Evolutionary conservation across 2,329 filamentous ascomycete genomes (phyloP).

Genomic region (Emergomyces orientalis): DNA sequence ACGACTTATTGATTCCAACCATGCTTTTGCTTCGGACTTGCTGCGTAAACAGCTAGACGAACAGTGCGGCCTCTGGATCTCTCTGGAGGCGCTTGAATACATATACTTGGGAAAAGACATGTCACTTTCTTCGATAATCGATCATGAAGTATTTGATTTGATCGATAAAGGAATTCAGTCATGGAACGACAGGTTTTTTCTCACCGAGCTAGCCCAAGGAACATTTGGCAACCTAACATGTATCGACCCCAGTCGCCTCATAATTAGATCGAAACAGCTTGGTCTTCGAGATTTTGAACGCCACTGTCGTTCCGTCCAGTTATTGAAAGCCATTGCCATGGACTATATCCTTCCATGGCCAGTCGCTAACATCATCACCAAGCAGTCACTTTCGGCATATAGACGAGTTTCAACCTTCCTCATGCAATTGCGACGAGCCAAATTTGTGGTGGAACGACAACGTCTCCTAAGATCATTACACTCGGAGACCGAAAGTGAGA

Average conservation of each 20-base stretch:
- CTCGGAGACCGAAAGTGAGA: constrained; percentile 34
- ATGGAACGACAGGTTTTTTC: constrained; percentile 74
- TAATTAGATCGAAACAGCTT: constrained; percentile 44
- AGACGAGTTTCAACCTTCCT: constrained; percentile 65
- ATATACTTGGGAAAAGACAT: constrained; percentile 74
- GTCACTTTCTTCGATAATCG: constrained; percentile 55
- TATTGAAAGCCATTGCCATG: constrained; percentile 55
- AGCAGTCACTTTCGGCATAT: constrained; percentile 55
- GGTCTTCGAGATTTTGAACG: constrained; percentile 37
- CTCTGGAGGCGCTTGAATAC: constrained; percentile 57
- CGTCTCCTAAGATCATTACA: constrained; percentile 35
- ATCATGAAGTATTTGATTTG: constrained; percentile 61
- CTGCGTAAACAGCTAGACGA: constrained; percentile 59
- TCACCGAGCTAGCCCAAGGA: constrained; percentile 68
- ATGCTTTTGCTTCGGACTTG: constrained; percentile 57
- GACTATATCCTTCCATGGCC: constrained; percentile 59
- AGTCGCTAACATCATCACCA: constrained; percentile 62
- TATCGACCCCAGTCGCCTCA: constrained; percentile 54
- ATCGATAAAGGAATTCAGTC: constrained; percentile 51
- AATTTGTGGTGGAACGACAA: constrained; percentile 53
- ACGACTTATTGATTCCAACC: constrained; percentile 66
- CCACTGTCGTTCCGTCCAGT: constrained; percentile 51
- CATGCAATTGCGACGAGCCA: constrained; percentile 65
- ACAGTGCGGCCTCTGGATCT: constrained; percentile 56
- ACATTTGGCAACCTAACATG: constrained; percentile 49